Base-by-base conservation (phyloP, 371 early-diverging fungal species). In the Apophysomyces ossiformis region DNA sequence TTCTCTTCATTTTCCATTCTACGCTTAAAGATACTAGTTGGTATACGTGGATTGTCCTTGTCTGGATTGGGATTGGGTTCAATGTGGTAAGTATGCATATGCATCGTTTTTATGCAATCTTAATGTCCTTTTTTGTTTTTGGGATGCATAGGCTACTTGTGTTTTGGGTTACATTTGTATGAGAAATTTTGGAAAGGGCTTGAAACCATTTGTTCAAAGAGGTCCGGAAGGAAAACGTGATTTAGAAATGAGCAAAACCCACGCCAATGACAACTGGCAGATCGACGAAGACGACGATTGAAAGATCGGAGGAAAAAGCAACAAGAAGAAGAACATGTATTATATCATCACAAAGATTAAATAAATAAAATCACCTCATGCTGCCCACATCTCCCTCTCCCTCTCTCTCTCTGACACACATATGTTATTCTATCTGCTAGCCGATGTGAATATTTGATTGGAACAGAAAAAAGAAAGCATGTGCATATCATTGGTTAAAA, bases 11-110 rank as follows among this genome's bases (percentile, higher is more conserved):
- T 16, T 59, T 83, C 7, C 57, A 69, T n/a, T 70, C 79, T 54
- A 79, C 78, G 2, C 63, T 82, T 39, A 63, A 71, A 37, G 66
- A 69, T 38, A 78, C 79, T 39, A 74, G 71, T 21, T 82, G 83
- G 83, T 82, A 79, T 60, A 77, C 78, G 1, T 82, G 79, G 83
- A 82, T 79, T 60, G 69, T 64, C n/a, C 69, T 82, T 61, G 78
- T 82, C 5, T 63, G 66, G 35, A 73, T 79, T 37, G 77, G 79
- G 59, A 67, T 78, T 36, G 59, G 73, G 18, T 45, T 77, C 56
- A 68, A 64, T 13, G 38, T 50, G 54, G 54, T 50, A 50, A 50
- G 9, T 6, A 50, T 7, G 7, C 41, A 5, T 13, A 41, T 41
- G 13, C 41, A 41, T 11, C 41, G 8, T 8, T 13, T 41, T 8